Percentiles rank a stretch among this genome's conserved stretches.
Conservation (phyloP, 108 stramenopile genomes). For the Skeletonema grethae region DNA sequence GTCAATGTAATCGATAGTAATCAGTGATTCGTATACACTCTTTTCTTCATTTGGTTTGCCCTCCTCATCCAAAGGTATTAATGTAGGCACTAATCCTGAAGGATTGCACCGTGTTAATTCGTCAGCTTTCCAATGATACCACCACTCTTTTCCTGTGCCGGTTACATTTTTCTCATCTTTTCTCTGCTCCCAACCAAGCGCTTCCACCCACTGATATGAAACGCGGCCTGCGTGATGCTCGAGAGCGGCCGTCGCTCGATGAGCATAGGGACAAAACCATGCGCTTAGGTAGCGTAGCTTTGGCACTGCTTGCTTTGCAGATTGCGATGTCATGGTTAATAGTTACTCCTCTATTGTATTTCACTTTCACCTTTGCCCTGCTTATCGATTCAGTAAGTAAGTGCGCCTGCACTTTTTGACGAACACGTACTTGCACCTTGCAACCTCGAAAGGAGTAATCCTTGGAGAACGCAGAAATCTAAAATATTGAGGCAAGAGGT, state of each 20-base stretch:
- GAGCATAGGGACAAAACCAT: slow-evolving; percentile 91
- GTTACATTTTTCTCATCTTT: slow-evolving; percentile 71
- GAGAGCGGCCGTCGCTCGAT: slow-evolving; percentile 81
- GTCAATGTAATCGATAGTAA: slow-evolving; percentile 79
- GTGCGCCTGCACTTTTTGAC: no score
- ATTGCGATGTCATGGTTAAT: background rate
- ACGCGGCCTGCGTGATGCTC: slow-evolving; percentile 75
- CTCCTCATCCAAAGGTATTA: slow-evolving; percentile 57
- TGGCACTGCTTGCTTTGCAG: slow-evolving; percentile 24
- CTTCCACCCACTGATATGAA: slow-evolving; percentile 86
- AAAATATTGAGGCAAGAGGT: no score
- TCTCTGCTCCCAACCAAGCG: slow-evolving; percentile 81
- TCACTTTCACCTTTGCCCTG: no score
- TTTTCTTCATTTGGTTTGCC: slow-evolving; percentile 50
- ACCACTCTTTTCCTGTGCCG: slow-evolving; percentile 83
- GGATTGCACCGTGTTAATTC: slow-evolving; percentile 73
- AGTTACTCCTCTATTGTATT: no score
- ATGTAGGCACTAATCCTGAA: slow-evolving; percentile 76
- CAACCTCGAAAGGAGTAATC: no score
- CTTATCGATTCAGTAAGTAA: no score
- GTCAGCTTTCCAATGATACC: slow-evolving; percentile 88
- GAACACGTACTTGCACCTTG: no score
- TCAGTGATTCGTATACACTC: slow-evolving; percentile 75
- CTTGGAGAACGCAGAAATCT: no score
- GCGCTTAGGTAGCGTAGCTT: slow-evolving; percentile 78